Conservation (phyloP, 176 grass and related monocot genomes). For the Eragrostis nindensis region DNA sequence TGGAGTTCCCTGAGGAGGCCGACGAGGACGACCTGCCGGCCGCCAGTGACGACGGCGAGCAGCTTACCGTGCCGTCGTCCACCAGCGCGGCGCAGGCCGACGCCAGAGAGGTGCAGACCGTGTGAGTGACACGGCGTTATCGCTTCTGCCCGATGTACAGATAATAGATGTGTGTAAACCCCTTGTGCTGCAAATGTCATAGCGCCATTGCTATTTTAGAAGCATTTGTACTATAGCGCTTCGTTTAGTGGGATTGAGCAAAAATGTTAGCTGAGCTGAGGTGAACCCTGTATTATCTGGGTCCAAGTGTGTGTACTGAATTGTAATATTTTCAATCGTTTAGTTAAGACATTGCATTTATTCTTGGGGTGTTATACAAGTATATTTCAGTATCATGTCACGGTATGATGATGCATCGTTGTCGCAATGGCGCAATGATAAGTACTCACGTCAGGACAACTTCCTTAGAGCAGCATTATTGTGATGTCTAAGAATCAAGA, state of each 20-base stretch:
- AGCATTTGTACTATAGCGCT: not conserved
- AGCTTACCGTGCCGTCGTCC: slow-evolving; percentile 5
- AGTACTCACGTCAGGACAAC: not conserved
- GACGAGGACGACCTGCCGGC: slow-evolving; percentile 53
- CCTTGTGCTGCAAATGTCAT: not conserved
- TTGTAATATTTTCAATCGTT: not conserved
- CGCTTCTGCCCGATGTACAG: not conserved
- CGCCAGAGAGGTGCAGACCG: slow-evolving; percentile 51
- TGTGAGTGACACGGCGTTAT: slow-evolving; percentile 18
- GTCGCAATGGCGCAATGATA: not conserved
- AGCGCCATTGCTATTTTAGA: not conserved
- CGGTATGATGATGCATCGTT: too few species aligned
- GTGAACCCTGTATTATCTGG: not conserved
- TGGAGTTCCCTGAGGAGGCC: slow-evolving; percentile 46
- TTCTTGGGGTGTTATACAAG: not conserved
- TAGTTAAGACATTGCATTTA: not conserved
- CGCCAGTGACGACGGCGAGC: not conserved
- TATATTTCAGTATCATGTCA: too few species aligned
- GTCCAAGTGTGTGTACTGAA: not conserved
- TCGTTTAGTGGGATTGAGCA: not conserved
- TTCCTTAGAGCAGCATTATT: not conserved
- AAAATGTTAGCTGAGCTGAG: not conserved
- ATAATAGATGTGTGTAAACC: not conserved
- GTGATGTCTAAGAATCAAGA: not conserved
- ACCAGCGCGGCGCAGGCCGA: not conserved